A percentile compares a stretch with the other conserved stretches of the same genome.
Evolutionary conservation across 1,284 basidiomycete genomes (phyloP).

Genomic region (Sporisorium sorghi): DNA sequence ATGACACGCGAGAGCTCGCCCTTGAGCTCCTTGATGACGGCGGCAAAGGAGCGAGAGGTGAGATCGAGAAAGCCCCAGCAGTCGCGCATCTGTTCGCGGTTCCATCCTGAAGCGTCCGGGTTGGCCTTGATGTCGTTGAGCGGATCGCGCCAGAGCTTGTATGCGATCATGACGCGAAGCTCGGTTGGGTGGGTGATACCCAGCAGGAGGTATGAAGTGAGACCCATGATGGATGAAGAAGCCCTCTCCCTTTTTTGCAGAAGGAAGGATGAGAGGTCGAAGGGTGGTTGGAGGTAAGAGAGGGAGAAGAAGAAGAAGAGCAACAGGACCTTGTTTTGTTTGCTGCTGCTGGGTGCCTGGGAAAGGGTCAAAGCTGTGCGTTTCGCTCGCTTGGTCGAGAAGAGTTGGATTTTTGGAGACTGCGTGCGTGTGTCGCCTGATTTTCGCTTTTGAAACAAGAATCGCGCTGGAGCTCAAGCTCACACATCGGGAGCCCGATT

Average conservation of each 20-base stretch:
- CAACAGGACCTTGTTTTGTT: no score
- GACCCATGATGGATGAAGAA: slow-evolving; percentile 27
- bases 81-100: slow-evolving; percentile 77
- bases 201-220: slow-evolving; percentile 37
- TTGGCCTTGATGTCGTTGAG: slow-evolving; percentile 70
- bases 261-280: background rate
- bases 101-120: slow-evolving; percentile 65
- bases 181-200: slow-evolving; percentile 67
- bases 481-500: slow-evolving; percentile 4
- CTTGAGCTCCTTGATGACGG: slow-evolving; percentile 96
- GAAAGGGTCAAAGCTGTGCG: no score
- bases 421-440: background rate
- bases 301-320: background rate
- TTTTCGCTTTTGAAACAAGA: no score
- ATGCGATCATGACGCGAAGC: slow-evolving; percentile 68
- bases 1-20: slow-evolving; percentile 90
- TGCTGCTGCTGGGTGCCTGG: no score
- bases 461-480: background rate
- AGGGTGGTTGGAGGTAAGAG: background rate
- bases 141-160: slow-evolving; percentile 71
- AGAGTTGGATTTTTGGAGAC: no score
- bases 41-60: slow-evolving; percentile 89
- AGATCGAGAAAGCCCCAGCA: slow-evolving; percentile 92
- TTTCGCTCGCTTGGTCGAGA: no score
- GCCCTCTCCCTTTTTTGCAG: background rate